Conservation (phyloP, 352 stramenopile genomes). For the Elongisporangium anandrum region DNA sequence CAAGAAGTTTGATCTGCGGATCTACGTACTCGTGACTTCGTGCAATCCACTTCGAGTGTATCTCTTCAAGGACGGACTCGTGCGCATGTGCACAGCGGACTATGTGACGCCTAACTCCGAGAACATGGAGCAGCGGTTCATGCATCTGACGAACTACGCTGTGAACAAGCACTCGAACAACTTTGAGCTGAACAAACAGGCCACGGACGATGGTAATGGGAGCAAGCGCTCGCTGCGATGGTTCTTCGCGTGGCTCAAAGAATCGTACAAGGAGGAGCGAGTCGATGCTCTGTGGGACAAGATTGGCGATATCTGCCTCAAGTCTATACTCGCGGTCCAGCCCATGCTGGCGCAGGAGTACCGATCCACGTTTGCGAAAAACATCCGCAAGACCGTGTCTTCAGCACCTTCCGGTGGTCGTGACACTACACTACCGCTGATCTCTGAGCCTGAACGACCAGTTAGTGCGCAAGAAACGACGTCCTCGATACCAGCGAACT, state of each 20-base stretch:
- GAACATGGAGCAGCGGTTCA: constrained; percentile 87
- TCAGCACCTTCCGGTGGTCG: constrained; percentile 20
- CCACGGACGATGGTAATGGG: constrained; percentile 47
- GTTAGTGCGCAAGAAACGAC: constrained; percentile 12
- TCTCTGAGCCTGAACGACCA: constrained; percentile 6
- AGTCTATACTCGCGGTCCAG: constrained; percentile 91
- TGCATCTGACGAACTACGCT: constrained; percentile 92
- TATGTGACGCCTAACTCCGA: constrained; percentile 81
- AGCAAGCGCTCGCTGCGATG: constrained; percentile 89
- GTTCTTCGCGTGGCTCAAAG: constrained; percentile 90
- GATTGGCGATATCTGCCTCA: constrained; percentile 93
- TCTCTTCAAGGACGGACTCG: constrained; percentile 89
- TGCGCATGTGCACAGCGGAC: constrained; percentile 86
- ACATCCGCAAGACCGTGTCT: constrained; percentile 50
- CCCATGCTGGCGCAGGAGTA: constrained; percentile 93
- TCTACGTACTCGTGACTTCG: constrained; percentile 90
- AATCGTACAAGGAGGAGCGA: constrained; percentile 48
- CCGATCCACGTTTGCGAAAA: constrained; percentile 80
- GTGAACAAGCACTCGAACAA: constrained; percentile 91
- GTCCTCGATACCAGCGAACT: background rate
- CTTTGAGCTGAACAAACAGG: constrained; percentile 79
- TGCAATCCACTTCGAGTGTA: constrained; percentile 86
- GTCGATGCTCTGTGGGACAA: constrained; percentile 86
- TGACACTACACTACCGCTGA: constrained; percentile 1
- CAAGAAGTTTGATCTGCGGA: constrained; percentile 93